These are phyloP conservation scores for Scedosporium apiospermum DNA, from an alignment of 2,329 filamentous ascomycete genomes.

Conservation along the genomic window DNA sequence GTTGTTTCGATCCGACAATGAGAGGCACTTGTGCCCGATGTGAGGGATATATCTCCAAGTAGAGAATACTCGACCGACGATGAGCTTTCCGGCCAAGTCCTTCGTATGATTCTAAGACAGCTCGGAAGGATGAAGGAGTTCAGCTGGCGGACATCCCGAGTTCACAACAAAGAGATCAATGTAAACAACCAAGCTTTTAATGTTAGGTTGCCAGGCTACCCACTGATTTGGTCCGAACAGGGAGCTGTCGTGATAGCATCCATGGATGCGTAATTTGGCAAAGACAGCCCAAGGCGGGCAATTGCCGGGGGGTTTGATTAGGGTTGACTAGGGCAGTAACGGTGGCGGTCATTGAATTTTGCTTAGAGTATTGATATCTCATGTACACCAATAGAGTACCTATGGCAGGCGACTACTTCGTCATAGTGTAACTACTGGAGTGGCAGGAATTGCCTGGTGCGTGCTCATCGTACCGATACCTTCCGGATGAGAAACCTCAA, in stretches of 20 bases:
- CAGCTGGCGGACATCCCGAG: not conserved
- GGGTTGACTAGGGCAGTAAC: not conserved
- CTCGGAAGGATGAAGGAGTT: not conserved
- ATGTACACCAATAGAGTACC: not conserved
- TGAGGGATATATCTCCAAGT: not conserved
- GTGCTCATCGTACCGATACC: no score
- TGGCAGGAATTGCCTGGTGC: no score
- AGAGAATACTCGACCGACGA: not conserved
- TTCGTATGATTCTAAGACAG: no score
- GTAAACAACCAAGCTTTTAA: not conserved
- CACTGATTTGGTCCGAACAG: not conserved
- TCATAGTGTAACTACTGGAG: no score
- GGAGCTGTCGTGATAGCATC: not conserved
- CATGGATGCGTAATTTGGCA: not conserved
- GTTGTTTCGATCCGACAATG: not conserved
- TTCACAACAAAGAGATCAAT: not conserved
- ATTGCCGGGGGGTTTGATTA: not conserved
- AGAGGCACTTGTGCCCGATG: not conserved
- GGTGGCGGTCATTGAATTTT: not conserved
- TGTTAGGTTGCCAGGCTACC: not conserved
- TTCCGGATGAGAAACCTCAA: no score
- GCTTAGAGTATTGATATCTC: not conserved
- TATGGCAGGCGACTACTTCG: not conserved
- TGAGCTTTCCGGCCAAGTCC: no score
- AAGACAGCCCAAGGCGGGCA: not conserved